Conservation (phyloP, 805 yeast genomes). For the Candida glaebosa region DNA sequence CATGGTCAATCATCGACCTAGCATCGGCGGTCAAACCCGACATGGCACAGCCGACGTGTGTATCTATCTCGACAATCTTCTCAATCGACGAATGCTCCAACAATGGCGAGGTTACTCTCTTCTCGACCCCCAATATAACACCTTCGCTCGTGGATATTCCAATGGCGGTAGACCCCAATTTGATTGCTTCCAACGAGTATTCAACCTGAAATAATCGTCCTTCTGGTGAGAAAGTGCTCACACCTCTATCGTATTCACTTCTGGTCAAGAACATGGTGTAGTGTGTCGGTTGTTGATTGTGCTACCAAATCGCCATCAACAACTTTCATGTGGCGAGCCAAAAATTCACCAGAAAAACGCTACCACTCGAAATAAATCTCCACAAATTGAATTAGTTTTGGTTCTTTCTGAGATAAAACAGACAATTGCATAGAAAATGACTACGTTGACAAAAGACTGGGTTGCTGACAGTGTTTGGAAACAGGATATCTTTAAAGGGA, state of each 20-base stretch:
- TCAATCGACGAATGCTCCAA: constrained; percentile 92
- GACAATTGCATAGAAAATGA: neutral
- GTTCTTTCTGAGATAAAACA: neutral
- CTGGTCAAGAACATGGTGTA: constrained; percentile 88
- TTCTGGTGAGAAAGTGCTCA: constrained; percentile 97
- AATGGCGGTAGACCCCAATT: constrained; percentile 95
- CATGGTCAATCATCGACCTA: constrained; percentile 97
- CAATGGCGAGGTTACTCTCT: constrained; percentile 89
- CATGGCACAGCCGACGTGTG: constrained; percentile 98
- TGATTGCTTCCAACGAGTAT: constrained; percentile 95
- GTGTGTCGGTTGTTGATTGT: no score
- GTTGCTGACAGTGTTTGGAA: constrained; percentile 39
- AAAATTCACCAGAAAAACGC: neutral
- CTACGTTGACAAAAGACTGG: constrained; percentile 18
- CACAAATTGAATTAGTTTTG: neutral
- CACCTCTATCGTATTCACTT: constrained; percentile 99
- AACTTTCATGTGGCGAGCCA: neutral
- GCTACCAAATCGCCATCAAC: neutral
- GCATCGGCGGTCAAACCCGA: constrained; percentile 99
- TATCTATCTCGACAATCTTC: constrained; percentile 91
- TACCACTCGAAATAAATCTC: neutral
- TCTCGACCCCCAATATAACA: constrained; percentile 94
- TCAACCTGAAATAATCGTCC: constrained; percentile 98
- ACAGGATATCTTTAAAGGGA: constrained; percentile 68
- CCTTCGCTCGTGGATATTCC: constrained; percentile 96